Evolutionary conservation across 164 flowering plant species (phyloP).

Genomic region (Litsea cubeba): DNA sequence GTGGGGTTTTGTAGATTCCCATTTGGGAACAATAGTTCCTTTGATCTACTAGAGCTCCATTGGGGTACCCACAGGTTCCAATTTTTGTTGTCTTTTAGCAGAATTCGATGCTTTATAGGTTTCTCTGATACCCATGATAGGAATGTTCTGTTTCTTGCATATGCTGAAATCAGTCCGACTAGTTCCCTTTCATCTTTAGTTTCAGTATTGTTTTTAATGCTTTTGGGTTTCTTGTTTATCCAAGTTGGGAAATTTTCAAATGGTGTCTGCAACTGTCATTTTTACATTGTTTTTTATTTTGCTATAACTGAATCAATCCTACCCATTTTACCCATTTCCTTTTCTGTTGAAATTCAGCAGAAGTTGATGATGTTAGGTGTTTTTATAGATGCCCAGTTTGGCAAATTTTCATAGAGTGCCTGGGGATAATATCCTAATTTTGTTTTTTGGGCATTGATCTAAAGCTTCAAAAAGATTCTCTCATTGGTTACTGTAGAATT

Average conservation of each 20-base stretch:
- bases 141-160: background rate
- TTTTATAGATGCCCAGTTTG: constrained; percentile 5
- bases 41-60: background rate
- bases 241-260: constrained; percentile 28
- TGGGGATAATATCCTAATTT: background rate
- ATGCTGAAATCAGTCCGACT: background rate
- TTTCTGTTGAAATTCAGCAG: constrained; percentile 17
- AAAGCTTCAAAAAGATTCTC: background rate
- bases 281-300: constrained; percentile 5
- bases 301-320: too few species aligned
- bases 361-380: constrained; percentile 1
- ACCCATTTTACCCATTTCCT: background rate
- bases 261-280: constrained; percentile 24
- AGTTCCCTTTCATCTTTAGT: background rate
- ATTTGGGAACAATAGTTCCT: constrained; percentile 3
- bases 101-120: background rate
- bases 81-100: background rate
- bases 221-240: background rate
- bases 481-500: background rate
- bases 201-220: background rate
- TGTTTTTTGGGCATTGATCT: background rate
- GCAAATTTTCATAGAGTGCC: constrained; percentile 1
- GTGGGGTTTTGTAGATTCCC: constrained; percentile 23
- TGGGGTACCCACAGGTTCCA: background rate
- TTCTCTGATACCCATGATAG: background rate